Conservation (phyloP, 306 rosid species). For the Prunus campanulata region DNA sequence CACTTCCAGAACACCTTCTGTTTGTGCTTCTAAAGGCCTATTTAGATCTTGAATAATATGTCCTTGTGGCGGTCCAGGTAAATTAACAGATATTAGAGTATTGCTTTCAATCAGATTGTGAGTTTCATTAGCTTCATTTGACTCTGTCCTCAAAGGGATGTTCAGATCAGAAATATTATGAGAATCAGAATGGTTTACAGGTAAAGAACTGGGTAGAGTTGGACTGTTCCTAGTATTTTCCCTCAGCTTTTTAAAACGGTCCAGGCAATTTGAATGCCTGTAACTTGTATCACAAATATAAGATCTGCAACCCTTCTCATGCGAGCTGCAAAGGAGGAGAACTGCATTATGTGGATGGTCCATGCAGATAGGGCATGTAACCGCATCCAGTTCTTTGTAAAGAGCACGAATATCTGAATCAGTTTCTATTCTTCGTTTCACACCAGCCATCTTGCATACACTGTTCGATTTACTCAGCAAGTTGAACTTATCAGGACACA, state of each 20-base stretch:
- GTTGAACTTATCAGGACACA: slow-evolving; percentile 64
- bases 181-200: slow-evolving; percentile 55
- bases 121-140: slow-evolving; percentile 62
- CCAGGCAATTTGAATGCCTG: slow-evolving; percentile 97
- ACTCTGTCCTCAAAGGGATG: slow-evolving; percentile 50
- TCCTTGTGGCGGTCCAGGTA: slow-evolving; percentile 58
- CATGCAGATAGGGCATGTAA: slow-evolving; percentile 98
- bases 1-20: slow-evolving; percentile 58
- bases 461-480: slow-evolving; percentile 80
- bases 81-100: slow-evolving; percentile 58
- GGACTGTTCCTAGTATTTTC: slow-evolving; percentile 57
- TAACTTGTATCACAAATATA: slow-evolving; percentile 94
- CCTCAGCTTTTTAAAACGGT: slow-evolving; percentile 82
- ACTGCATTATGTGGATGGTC: slow-evolving; percentile 99
- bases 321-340: slow-evolving; percentile 94
- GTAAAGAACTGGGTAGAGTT: slow-evolving; percentile 62
- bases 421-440: slow-evolving; percentile 88
- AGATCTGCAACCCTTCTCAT: slow-evolving; percentile 97
- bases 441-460: slow-evolving; percentile 97
- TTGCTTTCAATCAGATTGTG: slow-evolving; percentile 63
- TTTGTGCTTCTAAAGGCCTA: slow-evolving; percentile 56
- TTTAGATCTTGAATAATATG: slow-evolving; percentile 61
- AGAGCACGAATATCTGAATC: slow-evolving; percentile 87
- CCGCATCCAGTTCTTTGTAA: slow-evolving; percentile 97
- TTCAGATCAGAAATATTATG: slow-evolving; percentile 58